These are phyloP conservation scores for Xylaria bambusicola DNA, from an alignment of 495 filamentous ascomycete genomes.

Conservation along the genomic window DNA sequence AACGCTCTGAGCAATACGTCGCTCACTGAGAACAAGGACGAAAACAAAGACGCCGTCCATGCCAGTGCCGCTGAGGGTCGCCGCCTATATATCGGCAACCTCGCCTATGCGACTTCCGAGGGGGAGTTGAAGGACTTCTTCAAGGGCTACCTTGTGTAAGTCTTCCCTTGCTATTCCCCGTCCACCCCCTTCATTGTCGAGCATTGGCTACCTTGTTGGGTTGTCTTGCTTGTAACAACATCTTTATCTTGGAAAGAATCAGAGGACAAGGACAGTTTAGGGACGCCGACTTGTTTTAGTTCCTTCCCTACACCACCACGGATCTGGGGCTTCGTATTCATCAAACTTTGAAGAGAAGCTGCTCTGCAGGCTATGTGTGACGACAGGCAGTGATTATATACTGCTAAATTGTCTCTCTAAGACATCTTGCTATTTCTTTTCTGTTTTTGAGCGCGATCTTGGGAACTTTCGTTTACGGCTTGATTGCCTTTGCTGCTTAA, in stretches of 20 bases:
- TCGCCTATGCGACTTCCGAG: slow-evolving; percentile 99
- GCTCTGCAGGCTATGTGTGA: too few species aligned
- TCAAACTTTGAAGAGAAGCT: too few species aligned
- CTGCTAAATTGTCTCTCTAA: too few species aligned
- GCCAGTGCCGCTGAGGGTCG: slow-evolving; percentile 97
- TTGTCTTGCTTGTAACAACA: neutral
- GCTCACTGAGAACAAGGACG: slow-evolving; percentile 56
- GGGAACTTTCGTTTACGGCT: neutral
- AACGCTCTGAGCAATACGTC: slow-evolving; percentile 78
- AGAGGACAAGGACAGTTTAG: neutral
- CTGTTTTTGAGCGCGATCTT: too few species aligned
- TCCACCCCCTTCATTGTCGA: neutral
- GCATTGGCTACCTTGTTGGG: neutral
- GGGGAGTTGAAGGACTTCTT: slow-evolving; percentile 99
- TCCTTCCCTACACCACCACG: slow-evolving; percentile 1
- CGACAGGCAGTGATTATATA: too few species aligned
- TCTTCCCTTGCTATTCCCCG: slow-evolving; percentile 28
- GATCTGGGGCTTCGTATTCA: neutral
- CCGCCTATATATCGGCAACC: slow-evolving; percentile 99
- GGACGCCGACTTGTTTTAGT: too few species aligned
- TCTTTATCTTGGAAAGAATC: neutral
- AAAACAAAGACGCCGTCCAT: slow-evolving; percentile 76
- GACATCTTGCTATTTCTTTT: too few species aligned
- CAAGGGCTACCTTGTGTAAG: slow-evolving; percentile 96
- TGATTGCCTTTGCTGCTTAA: neutral